Base-by-base conservation (phyloP, 805 yeast species). In the Isabelozyma gotoi region DNA sequence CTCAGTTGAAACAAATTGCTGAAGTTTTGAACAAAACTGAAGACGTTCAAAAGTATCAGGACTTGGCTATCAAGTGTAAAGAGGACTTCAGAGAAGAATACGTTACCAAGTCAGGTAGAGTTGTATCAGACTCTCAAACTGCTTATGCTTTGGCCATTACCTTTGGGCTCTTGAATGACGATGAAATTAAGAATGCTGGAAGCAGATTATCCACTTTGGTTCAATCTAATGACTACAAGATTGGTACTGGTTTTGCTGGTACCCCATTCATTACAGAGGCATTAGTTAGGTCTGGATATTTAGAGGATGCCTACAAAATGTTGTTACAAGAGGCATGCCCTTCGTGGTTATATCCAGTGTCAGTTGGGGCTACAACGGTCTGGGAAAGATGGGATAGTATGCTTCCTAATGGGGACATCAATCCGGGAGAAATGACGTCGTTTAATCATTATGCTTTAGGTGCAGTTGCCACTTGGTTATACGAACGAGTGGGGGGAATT, bases 331-430 rank as follows among this genome's bases (percentile, higher is more conserved):
- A 45, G 12, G 39, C 47, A 37, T 44, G 52, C 32, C 62, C 62
- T 7, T 56, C 60, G 5, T 57, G 62, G 62, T 40, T 57, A 19
- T 57, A 57, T 36, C 60, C 62, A 5, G 54, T 57, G 4, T 36
- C 60, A 6, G 51, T 56, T 58, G 62, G 62, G 2, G 62, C 62
- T 5, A 57, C 62, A 17, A 57, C 62, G 2, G 43, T 53, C 10
- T 57, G 62, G 62, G 62, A 57, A 36, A 51, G 62, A 7, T 57
- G 60, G 60, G 58, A 57, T 36, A 57, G 62, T 39, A 52, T 57
- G 57, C 36, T 55, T 24, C 57, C 56, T 2, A 50, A 56, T 37
- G 62, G 62, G 3, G 36, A 39, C 21, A 52, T 56, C 41, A 57
- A 57, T 39, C 56, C 59, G 2, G 62, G 62, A 7, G 52, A 44